Evolutionary conservation across 805 yeast genomes (phyloP).

Genomic region (Starmerella bombicola): DNA sequence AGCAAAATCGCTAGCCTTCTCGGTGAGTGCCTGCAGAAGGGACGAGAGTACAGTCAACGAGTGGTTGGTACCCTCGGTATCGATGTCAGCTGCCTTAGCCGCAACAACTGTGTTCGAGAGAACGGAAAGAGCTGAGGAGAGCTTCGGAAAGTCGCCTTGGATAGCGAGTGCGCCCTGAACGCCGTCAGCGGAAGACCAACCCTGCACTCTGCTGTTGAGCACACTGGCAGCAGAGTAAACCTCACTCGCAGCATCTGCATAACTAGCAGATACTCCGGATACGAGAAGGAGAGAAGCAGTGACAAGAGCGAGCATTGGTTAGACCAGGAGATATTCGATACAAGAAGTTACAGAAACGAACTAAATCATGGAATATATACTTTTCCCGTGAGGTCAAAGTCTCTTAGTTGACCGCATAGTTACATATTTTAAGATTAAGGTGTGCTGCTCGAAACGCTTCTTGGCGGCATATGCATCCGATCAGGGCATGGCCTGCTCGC

Average conservation of each 20-base stretch:
- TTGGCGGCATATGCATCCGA: no score
- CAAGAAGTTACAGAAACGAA: no score
- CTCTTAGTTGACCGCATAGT: no score
- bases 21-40: slow-evolving; percentile 20
- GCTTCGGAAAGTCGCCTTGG: slow-evolving; percentile 22
- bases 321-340: no score
- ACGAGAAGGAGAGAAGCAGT: background rate
- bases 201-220: slow-evolving; percentile 11
- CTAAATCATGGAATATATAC: no score
- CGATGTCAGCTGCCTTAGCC: slow-evolving; percentile 12
- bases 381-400: no score
- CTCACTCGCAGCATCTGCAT: background rate
- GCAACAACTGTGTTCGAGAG: slow-evolving; percentile 10
- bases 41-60: slow-evolving; percentile 15
- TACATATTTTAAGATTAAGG: no score
- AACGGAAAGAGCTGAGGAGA: slow-evolving; percentile 18
- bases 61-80: slow-evolving; percentile 8
- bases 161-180: slow-evolving; percentile 25
- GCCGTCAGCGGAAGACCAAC: slow-evolving; percentile 20
- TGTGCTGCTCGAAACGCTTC: no score
- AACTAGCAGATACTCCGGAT: background rate
- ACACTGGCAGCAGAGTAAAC: slow-evolving; percentile 15
- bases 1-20: slow-evolving; percentile 23
- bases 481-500: no score
- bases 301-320: background rate